A percentile compares a stretch with the other conserved stretches of the same genome.
Conservation (phyloP, 139 green algal species). For the Chlamydomonas sp. region DNA sequence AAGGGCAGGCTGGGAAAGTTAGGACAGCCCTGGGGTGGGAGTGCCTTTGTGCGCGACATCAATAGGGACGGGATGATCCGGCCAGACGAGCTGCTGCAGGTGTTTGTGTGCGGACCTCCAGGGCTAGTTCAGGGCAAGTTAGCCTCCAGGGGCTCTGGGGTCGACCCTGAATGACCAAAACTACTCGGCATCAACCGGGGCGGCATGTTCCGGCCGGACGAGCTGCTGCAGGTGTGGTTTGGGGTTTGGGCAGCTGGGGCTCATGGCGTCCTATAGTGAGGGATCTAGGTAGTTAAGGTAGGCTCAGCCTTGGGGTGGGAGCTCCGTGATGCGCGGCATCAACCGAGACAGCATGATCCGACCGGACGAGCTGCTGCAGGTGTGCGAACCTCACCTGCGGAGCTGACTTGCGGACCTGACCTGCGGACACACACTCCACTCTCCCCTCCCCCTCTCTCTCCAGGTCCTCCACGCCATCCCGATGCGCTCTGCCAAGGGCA, state of each 20-base stretch:
- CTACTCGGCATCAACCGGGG: neutral
- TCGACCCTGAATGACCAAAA: neutral
- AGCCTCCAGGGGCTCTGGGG: neutral
- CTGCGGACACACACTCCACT: too few relatives aligned
- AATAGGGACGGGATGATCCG: slow-evolving; percentile 29
- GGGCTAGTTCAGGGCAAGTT: neutral
- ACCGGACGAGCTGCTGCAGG: slow-evolving; percentile 30
- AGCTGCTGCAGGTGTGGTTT: neutral
- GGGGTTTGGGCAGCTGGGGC: neutral
- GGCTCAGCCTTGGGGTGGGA: neutral
- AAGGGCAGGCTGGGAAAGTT: neutral
- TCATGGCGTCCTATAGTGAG: too few relatives aligned
- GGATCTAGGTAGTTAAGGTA: neutral
- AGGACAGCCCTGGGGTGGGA: neutral
- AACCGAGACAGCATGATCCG: slow-evolving; percentile 27
- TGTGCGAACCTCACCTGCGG: too few relatives aligned
- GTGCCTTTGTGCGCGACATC: slow-evolving; percentile 18
- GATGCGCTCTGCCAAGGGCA: slow-evolving; percentile 10
- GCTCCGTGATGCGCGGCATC: slow-evolving; percentile 17
- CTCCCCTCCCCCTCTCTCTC: too few relatives aligned
- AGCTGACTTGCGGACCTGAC: too few relatives aligned
- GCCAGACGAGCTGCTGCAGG: slow-evolving; percentile 30
- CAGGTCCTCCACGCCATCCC: slow-evolving; percentile 20
- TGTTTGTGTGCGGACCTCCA: slow-evolving; percentile 8
- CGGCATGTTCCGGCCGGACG: neutral